These are phyloP conservation scores for Salix suchowensis DNA, from an alignment of 345 rosid genomes.

Conservation along the genomic window DNA sequence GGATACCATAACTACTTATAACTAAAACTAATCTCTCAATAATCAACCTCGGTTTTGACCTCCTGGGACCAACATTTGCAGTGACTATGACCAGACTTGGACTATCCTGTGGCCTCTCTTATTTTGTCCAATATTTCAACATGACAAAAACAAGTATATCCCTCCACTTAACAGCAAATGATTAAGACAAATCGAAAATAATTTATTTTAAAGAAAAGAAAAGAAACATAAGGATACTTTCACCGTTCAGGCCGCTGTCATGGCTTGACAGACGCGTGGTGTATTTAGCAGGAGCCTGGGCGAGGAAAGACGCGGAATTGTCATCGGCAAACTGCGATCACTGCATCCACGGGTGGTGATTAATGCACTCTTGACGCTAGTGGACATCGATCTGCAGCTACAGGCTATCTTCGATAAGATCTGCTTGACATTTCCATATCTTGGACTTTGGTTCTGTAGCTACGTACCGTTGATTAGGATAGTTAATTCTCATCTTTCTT, in stretches of 20 bases:
- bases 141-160: not conserved
- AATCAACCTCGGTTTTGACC: not conserved
- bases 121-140: not conserved
- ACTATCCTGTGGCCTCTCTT: slow-evolving; percentile 1
- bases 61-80: not conserved
- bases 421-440: not conserved
- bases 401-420: too few species aligned
- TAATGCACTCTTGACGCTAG: not conserved
- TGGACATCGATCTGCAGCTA: not conserved
- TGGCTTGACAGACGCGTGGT: not conserved
- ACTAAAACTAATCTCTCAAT: not conserved
- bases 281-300: not conserved
- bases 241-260: not conserved
- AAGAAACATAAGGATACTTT: not conserved
- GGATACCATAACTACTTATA: too few species aligned
- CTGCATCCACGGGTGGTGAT: not conserved
- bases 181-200: not conserved
- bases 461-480: not conserved
- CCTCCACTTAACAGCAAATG: slow-evolving; percentile 1
- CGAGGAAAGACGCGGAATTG: not conserved
- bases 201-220: not conserved
- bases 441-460: not conserved
- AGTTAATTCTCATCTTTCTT: too few species aligned
- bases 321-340: not conserved
- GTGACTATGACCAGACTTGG: not conserved